Evolutionary conservation across 257 asterid species (phyloP).

Genomic region (Solanum ossicruentum): DNA sequence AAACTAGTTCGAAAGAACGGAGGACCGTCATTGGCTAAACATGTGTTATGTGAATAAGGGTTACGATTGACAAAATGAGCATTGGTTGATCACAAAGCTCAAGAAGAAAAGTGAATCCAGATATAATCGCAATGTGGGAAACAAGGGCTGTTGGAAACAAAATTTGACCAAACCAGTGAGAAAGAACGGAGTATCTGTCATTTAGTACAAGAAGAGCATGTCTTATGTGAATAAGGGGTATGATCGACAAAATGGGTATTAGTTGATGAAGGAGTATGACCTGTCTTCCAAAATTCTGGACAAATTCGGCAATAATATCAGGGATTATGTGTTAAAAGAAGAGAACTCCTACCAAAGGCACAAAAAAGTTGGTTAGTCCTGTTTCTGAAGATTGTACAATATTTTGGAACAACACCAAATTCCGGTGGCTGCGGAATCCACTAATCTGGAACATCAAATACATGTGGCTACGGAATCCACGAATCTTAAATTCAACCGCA

Average conservation of each 20-base stretch:
- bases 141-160: neutral
- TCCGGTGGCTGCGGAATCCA: neutral
- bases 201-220: neutral
- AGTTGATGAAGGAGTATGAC: neutral
- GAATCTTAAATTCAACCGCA: too few relatives aligned
- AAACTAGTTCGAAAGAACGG: too few relatives aligned
- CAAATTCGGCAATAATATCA: neutral
- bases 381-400: neutral
- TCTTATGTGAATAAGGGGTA: neutral
- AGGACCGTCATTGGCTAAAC: too few relatives aligned
- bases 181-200: neutral
- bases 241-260: neutral
- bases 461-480: neutral
- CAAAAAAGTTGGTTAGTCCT: neutral
- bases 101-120: neutral
- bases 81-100: neutral
- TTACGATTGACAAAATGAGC: too few relatives aligned
- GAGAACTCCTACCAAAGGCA: neutral
- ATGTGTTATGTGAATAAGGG: too few relatives aligned
- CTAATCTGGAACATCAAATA: too few relatives aligned
- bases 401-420: neutral
- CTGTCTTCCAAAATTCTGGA: neutral
- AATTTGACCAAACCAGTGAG: neutral
- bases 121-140: neutral
- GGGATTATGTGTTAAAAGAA: neutral